Base-by-base conservation (phyloP, 1,139 yeast genomes). In the Taiozyma sp. region DNA sequence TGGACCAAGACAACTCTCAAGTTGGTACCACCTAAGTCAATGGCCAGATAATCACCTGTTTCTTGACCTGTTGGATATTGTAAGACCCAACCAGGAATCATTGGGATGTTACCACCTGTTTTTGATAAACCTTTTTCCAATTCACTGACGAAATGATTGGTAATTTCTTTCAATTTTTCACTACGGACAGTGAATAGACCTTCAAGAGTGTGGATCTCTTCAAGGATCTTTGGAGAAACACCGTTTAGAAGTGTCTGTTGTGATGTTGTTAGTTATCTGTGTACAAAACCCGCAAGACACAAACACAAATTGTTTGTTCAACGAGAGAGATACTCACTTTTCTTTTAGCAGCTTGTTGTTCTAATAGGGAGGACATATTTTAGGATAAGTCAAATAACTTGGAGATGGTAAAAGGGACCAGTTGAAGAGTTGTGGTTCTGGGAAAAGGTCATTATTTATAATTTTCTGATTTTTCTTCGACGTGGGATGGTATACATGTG, bases 71-170 rank as follows among this genome's bases (percentile, higher is more conserved):
- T 85, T 55, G 99, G 98, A 75, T 75, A 85, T 62, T 87, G 95
- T 79, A 89, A 76, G 49, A 91, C 97, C 97, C 97, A 91, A 55
- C 95, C 88, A 41, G 95, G 95, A 65, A 85, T 89, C 98, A 91
- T 91, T 53, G 98, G 98, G 63, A 88, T 86, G 68, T 85, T 85
- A 52, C 93, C 93, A 47, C 93, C 93, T 47, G 72, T 62, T 65
- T 80, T 80, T 48, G 88, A 76, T 57, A 88, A 75, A 48, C 96
- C 95, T 68, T 86, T 86, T 52, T 83, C 80, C 61, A 91, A 79
- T 72, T 91, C 98, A 26, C 64, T 51, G 43, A 80, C 76, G 62
- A 84, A 84, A 64, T 85, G 95, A 47, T 77, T 76, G 48, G 88
- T 81, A 64, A 91, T 81, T 51, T 75, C 70, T 62, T 76, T 74